These are phyloP conservation scores for Pyrus betulifolia DNA, from an alignment of 306 rosid species.

Conservation along the genomic window DNA sequence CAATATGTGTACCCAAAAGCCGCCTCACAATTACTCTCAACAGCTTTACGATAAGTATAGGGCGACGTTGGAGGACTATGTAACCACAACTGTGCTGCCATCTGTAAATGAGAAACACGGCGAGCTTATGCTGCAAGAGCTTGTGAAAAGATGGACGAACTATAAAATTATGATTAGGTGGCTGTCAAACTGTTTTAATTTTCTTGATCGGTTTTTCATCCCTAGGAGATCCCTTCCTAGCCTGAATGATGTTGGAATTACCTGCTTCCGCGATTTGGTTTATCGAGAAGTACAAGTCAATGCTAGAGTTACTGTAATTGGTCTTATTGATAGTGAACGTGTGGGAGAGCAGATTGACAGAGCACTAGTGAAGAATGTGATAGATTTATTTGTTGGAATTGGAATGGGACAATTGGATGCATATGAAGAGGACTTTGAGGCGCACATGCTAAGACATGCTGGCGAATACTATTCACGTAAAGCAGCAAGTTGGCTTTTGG, in stretches of 20 bases:
- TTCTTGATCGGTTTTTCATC: constrained; percentile 30
- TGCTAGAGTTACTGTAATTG: constrained; percentile 37
- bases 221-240: constrained; percentile 26
- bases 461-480: constrained; percentile 44
- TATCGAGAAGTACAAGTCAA: constrained; percentile 23
- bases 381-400: constrained; percentile 54
- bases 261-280: constrained; percentile 20
- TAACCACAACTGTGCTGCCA: constrained; percentile 37
- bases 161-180: constrained; percentile 33
- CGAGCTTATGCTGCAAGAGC: constrained; percentile 61
- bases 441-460: constrained; percentile 43
- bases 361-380: constrained; percentile 45
- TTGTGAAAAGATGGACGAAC: constrained; percentile 52
- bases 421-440: constrained; percentile 53
- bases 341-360: constrained; percentile 66
- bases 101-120: constrained; percentile 48
- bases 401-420: constrained; percentile 41
- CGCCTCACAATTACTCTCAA: constrained; percentile 32
- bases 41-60: constrained; percentile 38
- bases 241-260: constrained; percentile 25
- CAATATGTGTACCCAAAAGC: constrained; percentile 47
- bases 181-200: constrained; percentile 29
- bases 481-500: constrained; percentile 55
- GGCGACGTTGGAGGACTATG: constrained; percentile 27
- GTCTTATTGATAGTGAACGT: constrained; percentile 52